A percentile compares a stretch with the other conserved stretches of the same genome.
phyloP scores from a whole-genome alignment of 2,329 filamentous ascomycete genomes.

The Sclerotinia minor region DNA sequence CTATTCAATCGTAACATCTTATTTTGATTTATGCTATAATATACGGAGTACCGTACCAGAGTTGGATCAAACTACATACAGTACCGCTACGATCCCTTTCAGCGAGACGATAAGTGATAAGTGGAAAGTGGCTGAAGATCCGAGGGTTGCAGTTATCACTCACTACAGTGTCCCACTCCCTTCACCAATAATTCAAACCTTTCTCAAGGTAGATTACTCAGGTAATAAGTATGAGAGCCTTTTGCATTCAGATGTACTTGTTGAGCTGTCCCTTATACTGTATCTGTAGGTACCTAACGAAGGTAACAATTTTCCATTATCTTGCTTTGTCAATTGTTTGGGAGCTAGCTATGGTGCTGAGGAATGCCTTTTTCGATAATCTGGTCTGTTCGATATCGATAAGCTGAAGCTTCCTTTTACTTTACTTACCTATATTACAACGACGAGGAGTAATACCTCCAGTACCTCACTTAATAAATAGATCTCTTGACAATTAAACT shows the following conservation, averaged over 20 bases:
- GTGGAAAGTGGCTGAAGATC: not conserved
- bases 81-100: too few species aligned
- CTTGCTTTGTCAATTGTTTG: not conserved
- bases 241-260: not conserved
- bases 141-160: not conserved
- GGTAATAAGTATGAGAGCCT: not conserved
- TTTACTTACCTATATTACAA: not conserved
- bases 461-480: not conserved
- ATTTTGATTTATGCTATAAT: too few species aligned
- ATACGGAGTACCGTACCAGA: too few species aligned
- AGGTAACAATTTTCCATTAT: not conserved
- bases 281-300: not conserved
- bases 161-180: not conserved
- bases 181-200: not conserved
- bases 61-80: too few species aligned
- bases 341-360: conserved; percentile 8
- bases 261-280: not conserved
- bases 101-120: not conserved
- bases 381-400: conserved; percentile 21
- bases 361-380: conserved; percentile 16
- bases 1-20: too few species aligned
- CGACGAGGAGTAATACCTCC: conserved; percentile 5
- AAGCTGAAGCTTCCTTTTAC: conserved; percentile 16
- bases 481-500: not conserved
- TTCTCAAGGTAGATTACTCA: not conserved